Evolutionary conservation across 139 green algal species (phyloP).

Genomic region (Dunaliella primolecta): DNA sequence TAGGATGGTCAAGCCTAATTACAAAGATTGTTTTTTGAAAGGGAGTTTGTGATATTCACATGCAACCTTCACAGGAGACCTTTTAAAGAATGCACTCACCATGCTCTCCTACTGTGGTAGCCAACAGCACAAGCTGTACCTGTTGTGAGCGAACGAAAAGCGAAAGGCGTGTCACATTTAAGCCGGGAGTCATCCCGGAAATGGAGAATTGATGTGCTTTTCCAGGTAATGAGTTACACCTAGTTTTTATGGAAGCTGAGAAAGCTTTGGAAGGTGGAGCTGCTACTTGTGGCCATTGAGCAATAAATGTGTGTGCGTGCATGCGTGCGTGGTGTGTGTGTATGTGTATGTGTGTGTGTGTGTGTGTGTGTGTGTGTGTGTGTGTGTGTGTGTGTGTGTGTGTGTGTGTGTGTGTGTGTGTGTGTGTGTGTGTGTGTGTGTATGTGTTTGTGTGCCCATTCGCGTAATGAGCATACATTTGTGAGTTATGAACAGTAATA

Average conservation of each 20-base stretch:
- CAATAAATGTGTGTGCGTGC: not conserved
- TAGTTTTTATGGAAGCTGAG: no score
- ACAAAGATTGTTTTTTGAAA: no score
- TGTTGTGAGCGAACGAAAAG: not conserved
- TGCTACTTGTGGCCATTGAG: not conserved
- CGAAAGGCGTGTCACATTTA: no score
- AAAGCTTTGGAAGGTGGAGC: no score
- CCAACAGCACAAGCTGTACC: not conserved
- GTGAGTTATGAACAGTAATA: no score
- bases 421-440: not conserved
- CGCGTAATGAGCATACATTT: not conserved
- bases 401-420: not conserved
- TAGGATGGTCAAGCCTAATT: no score
- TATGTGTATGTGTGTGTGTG: not conserved
- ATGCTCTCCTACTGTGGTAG: not conserved
- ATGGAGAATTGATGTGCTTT: no score
- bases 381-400: not conserved
- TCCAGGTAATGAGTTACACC: no score
- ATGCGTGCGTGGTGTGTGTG: not conserved
- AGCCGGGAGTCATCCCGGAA: no score
- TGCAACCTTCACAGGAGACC: no score
- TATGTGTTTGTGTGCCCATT: not conserved
- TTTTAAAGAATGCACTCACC: no score
- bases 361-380: not conserved
- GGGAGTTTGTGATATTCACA: no score